Base-by-base conservation (phyloP, 108 stramenopile species). In the Aurantiochytrium sp. region DNA sequence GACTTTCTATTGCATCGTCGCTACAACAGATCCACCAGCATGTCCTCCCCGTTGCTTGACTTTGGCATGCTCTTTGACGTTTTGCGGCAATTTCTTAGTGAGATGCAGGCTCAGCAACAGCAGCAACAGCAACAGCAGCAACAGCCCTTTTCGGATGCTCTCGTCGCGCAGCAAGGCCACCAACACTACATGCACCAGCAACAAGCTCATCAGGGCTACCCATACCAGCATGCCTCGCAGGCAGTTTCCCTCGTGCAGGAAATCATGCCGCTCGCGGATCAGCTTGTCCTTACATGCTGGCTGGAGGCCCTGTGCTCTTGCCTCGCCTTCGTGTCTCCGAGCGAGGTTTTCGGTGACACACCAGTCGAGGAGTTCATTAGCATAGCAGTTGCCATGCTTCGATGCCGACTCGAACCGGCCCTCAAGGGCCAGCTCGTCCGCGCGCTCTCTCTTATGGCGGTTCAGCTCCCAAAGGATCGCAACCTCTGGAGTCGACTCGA, bases 231-330 rank as follows among this genome's bases (percentile, higher is more conserved):
- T 8, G 14, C 55, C 16, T 57, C 16, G 4, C 55, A 57, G 55
- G 3, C 8, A 8, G 55, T 16, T 4, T 8, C 55, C 8, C 14
- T 8, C 4, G 16, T 57, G 64, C 64, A 69, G 64, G 64, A 69
- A 23, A 12, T 12, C 1, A 53, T 83, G 10, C 49, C 45, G 12
- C 49, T 83, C 12, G 45, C 76, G 16, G 76, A 83, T 23, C 76
- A 83, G n/a, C 49, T 83, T 12, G 76, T 83, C 6, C 76, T 83
- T 3, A 53, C 76, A 45, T 83, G 76, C 76, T 83, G 76, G 76
- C 76, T 83, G n/a, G 51, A 83, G 23, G 76, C 51, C 28, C 23
- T 83, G 10, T 45, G 49, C 28, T 47, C 76, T 55, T 47, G 49
- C 45, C 12, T 83, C 76, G 16, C 6, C 6, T 47, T 45, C 4